Base-by-base conservation (phyloP, 2,329 filamentous ascomycete species). In the Aspergillus nomiae region DNA sequence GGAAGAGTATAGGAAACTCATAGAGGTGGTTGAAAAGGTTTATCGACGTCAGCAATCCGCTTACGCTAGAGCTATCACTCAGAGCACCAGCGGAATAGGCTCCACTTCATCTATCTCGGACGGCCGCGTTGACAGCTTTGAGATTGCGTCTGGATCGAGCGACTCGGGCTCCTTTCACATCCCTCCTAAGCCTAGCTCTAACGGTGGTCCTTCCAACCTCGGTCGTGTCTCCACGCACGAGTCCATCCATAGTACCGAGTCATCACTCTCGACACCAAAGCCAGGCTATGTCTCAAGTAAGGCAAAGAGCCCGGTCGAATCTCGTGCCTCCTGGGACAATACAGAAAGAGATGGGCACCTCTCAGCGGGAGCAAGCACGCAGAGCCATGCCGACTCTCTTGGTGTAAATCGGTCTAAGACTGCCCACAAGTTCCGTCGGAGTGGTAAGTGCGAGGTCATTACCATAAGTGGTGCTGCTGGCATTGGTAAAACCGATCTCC, bases 21-120 rank as follows among this genome's bases (percentile, higher is more conserved):
- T 93, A 45, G 85, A 84, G 67, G 85, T 95, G 41, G 92, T 97
- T 56, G 89, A 96, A 66, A 89, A 88, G 54, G 90, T 93, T 56
- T 87, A 91, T 24, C 88, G 84, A 72, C 88, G 85, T 38, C 90
- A 94, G 56, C 78, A 79, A 50, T 69, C 72, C 26, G 69, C 74
- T 8, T 68, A 71, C 43, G 70, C 73, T 9, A 77, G 75, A 58
- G 71, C 74, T 14, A 71, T 66, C 9, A 65, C 71, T 9, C 76
- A 76, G 60, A 69, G 68, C 38, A 68, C 74, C 10, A 82, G 80
- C 67, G 78, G 80, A 11, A 67, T 86, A 34, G 85, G 84, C 28
- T 87, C 86, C 43, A 78, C 72, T 56, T 86, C 85, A 1, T 85
- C 85, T 5, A 73, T 82, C 14, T 85, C 84, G 0, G 84, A 85